Base-by-base conservation (phyloP, 75 land plant species). In the Picea glauca region DNA sequence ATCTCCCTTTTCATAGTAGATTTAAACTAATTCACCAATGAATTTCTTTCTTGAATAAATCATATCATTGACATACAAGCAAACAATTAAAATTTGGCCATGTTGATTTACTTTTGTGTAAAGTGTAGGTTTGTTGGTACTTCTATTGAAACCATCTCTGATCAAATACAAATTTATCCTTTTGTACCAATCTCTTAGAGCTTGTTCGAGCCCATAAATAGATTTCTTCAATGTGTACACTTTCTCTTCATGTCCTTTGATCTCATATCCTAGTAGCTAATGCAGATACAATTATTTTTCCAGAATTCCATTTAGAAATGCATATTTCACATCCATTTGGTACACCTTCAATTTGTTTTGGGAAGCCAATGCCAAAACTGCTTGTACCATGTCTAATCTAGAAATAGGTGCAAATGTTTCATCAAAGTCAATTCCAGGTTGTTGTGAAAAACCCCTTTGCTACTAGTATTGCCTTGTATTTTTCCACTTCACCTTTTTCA, bases 21-120 rank as follows among this genome's bases (percentile, higher is more conserved):
- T 56, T 79, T 79, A 40, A 79, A 79, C 0, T 33, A 3, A 15
- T 26, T 12, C 2, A 77, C 0, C 0, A 5, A 31, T 7, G 31
- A 3, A 11, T 77, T n/a, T 67, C 79, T 46, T 14, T 74, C 67
- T n/a, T n/a, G n/a, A n/a, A 65, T 77, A 56, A 5, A 82, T 15
- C 5, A 82, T 43, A 20, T 82, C 83, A 78, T 77, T 63, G 20
- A 82, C 84, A 82, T 82, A 78, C 15, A 78, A 26, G 13, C 74
- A 26, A 17, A 82, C 30, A 33, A 82, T 82, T 13, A 82, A 35
- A 23, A 82, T 78, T 15, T 81, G 63, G 9, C 43, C 79, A 17
- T 57, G 13, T 35, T 67, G 0, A 60, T 60, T 60, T 5, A 60
- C 61, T 40, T 54, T 79, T 13, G 35, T 23, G 13, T 50, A 79